These are phyloP conservation scores for Saccharomyces cerevisiae DNA, from an alignment of 805 yeast species.

Conservation along the genomic window DNA sequence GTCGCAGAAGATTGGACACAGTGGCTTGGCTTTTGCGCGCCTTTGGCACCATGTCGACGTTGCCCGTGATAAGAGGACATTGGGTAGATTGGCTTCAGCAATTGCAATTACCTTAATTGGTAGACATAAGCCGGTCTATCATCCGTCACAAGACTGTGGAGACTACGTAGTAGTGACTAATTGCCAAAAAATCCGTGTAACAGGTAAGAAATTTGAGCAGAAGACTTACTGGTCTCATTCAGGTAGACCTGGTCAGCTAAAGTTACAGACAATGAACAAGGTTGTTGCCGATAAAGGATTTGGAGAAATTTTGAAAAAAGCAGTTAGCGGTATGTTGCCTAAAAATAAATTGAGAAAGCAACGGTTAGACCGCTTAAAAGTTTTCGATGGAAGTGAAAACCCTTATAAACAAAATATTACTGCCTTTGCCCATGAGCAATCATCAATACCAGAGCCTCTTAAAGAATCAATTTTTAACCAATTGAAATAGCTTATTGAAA, in stretches of 20 bases:
- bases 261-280: constrained; percentile 72
- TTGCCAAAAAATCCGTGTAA: constrained; percentile 69
- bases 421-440: constrained; percentile 77
- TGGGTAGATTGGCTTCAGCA: constrained; percentile 86
- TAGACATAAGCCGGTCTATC: constrained; percentile 90
- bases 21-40: constrained; percentile 71
- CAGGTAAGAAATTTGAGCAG: constrained; percentile 76
- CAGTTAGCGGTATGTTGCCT: constrained; percentile 95
- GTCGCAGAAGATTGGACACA: constrained; percentile 36
- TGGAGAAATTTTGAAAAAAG: constrained; percentile 75
- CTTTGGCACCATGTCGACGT: constrained; percentile 95
- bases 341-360: constrained; percentile 73
- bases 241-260: constrained; percentile 81
- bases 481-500: not conserved
- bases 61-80: constrained; percentile 71
- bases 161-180: constrained; percentile 96
- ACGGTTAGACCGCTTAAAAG: constrained; percentile 76
- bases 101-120: constrained; percentile 88
- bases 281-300: constrained; percentile 73
- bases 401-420: constrained; percentile 78
- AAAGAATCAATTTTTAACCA: not conserved
- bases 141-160: constrained; percentile 76
- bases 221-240: constrained; percentile 87
- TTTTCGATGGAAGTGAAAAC: constrained; percentile 79
- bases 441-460: constrained; percentile 31